Conservation (phyloP, 768 basidiomycete genomes). For the Daedaleopsis nitida region DNA sequence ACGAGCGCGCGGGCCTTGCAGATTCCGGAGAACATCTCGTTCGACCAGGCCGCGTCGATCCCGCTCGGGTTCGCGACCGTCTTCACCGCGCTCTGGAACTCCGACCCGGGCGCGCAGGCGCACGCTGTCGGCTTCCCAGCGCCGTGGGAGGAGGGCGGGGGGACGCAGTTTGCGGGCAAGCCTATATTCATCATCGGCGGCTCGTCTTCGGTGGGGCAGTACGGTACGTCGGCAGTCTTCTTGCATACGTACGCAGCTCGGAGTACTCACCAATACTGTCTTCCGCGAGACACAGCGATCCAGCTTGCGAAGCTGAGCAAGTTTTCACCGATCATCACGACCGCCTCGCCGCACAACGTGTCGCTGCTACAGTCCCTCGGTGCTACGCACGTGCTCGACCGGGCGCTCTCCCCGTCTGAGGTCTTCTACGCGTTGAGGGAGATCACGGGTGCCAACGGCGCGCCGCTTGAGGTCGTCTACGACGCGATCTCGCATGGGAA, state of each 20-base stretch:
- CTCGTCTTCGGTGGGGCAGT: constrained; percentile 32
- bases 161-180: constrained; percentile 25
- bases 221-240: constrained; percentile 24
- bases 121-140: constrained; percentile 16
- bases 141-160: constrained; percentile 28
- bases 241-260: not conserved
- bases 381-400: constrained; percentile 31
- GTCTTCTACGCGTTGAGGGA: constrained; percentile 13
- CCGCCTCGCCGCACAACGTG: constrained; percentile 28
- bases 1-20: constrained; percentile 5
- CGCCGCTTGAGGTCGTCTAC: constrained; percentile 27
- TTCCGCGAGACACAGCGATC: constrained; percentile 21
- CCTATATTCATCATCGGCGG: constrained; percentile 32
- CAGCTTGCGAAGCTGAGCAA: constrained; percentile 30
- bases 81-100: constrained; percentile 37
- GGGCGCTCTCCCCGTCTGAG: constrained; percentile 12
- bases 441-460: constrained; percentile 14
- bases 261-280: not conserved
- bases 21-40: constrained; percentile 40
- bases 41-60: constrained; percentile 44
- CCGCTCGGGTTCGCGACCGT: constrained; percentile 43
- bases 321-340: constrained; percentile 32
- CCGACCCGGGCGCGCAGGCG: constrained; percentile 10
- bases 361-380: constrained; percentile 22
- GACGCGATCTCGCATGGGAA: constrained; percentile 27